Evolutionary conservation across 352 stramenopile genomes (phyloP), one percentile per base, ranked within the genome.

Genomic region (Pythium coloratum): DNA sequence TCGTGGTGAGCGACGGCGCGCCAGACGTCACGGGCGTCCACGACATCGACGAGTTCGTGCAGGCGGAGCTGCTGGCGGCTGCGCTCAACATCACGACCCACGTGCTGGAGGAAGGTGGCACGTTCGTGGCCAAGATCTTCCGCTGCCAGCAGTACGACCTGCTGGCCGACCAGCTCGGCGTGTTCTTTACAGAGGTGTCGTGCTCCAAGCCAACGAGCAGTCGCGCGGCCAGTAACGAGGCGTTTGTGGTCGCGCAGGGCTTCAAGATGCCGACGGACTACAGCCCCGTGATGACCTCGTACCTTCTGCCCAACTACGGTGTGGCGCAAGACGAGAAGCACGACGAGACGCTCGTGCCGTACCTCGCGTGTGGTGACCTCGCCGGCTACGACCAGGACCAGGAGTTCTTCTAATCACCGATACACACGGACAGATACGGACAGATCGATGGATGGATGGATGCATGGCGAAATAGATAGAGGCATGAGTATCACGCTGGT

Each of bases 41-140:
- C 71, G 96, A 99, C 67, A 96, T 99, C 34, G 98, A 99, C 81
- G 96, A 99, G 73, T 99, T 98, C 75, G 83, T 99, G 40, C 95
- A 99, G 76, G 92, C 93, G 6, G 95, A 99, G 73, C 85, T 99
- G 24, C 75, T 99, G 14, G 80, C 98, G 0, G 95, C 96, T 0
- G 97, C 97, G n/a, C 84, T 99, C 24, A 98, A 98, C 75, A 99
- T 99, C 62, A 98, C 96, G 10, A 98, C 94, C 0, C 94, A 98
- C 71, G 93, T 99, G 42, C 78, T 99, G 18, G 76, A 82, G 24
- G 74, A 84, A 14, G 90, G 91, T 16, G 98, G 98, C n/a, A 92
- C 88, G 18, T 99, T 99, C 75, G 96, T 99, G 18, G 98, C 97
- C 56, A 99, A 99, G 82, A 99, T 99, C 66, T 99, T 99, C 73